Conservation (phyloP, 306 rosid species). For the Corylus heterophylla region DNA sequence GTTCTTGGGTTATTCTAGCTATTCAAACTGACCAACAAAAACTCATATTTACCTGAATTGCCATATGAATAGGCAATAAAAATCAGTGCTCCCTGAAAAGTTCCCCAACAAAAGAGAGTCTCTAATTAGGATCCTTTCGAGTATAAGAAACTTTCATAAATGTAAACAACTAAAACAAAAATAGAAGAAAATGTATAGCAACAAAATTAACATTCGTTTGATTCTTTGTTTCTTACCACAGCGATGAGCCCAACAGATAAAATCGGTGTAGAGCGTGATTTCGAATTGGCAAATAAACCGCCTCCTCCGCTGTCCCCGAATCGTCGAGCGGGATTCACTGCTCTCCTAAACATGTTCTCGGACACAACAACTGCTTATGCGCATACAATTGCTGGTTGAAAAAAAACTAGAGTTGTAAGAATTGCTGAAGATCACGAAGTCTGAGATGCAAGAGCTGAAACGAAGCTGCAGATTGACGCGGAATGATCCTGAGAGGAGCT, state of each 20-base stretch:
- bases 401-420: not conserved
- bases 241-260: slow-evolving; percentile 43
- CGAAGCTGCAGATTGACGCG: not conserved
- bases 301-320: slow-evolving; percentile 53
- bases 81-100: slow-evolving; percentile 50
- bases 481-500: slow-evolving; percentile 22
- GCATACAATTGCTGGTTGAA: not conserved
- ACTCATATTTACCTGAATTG: slow-evolving; percentile 37
- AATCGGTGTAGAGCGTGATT: slow-evolving; percentile 52
- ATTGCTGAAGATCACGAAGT: not conserved
- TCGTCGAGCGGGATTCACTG: slow-evolving; percentile 52
- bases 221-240: slow-evolving; percentile 29
- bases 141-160: not conserved
- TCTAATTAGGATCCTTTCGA: slow-evolving; percentile 20
- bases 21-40: not conserved
- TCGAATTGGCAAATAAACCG: slow-evolving; percentile 42
- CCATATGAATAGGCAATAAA: slow-evolving; percentile 47
- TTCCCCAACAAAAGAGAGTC: not conserved
- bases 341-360: slow-evolving; percentile 57
- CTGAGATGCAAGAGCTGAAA: not conserved
- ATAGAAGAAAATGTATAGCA: not conserved
- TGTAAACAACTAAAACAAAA: not conserved
- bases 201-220: not conserved
- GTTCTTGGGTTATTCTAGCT: not conserved
- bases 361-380: not conserved